Base-by-base conservation (phyloP, 495 filamentous ascomycete genomes). In the Lophiostoma macrostomum region DNA sequence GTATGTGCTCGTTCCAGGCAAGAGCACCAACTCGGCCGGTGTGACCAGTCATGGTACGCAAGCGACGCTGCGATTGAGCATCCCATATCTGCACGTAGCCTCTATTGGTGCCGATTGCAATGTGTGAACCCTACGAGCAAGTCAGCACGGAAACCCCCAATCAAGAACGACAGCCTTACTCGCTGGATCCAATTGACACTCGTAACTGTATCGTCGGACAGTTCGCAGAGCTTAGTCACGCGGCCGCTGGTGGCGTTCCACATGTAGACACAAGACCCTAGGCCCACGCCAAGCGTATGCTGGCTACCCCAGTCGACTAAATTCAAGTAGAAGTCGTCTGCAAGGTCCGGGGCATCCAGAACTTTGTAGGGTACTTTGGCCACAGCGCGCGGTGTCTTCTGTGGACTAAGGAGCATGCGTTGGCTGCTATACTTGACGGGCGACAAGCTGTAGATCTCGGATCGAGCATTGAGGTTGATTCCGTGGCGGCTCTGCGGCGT, bases 31-130 rank as follows among this genome's bases (percentile, higher is more conserved):
- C 91, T 27, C 93, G 81, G 27, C 84, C 90, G 1, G 89, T 90
- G 66, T 98, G 93, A 3, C 93, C 93, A 14, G 88, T 93, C 93
- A 98, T 98, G 5, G 90, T 95, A 43, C 93, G 81, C 40, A 98
- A 73, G 35, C 91, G 80, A 35, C 90, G 82, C 46, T 83, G 81
- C 67, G 85, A 79, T 56, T 91, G 84, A 3, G 91, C 93, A 73
- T 98, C 93, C 91, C 91, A 98, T 31, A 98, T 98, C 66, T 96
- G 89, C 4, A 98, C 91, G 25, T 94, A 74, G 5, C 93, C 93
- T 73, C 94, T 94, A 16, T 84, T 83, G 1, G 93, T 97, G 14
- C 93, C 93, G 56, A 98, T 94, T 6, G 93, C 82, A 54, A 98
- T 80, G 71, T 98, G 94, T 0, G 90, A 94, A 23, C 93, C 93